Base-by-base conservation (phyloP, 2,329 filamentous ascomycete species). In the Venturia oleaginea region DNA sequence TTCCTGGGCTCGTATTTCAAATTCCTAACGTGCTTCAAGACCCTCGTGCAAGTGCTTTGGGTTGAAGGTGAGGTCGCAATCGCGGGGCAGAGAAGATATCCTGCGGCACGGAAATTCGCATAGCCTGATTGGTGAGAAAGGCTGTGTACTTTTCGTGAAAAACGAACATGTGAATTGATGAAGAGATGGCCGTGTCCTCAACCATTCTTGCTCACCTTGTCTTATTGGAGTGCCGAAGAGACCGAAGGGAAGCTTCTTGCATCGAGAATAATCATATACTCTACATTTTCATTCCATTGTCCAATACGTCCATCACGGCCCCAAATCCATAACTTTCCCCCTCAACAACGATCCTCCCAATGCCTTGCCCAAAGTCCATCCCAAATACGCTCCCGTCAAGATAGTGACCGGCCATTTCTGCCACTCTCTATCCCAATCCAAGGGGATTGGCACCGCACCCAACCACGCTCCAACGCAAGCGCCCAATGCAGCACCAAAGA, bases 401-500 rank as follows among this genome's bases (percentile, higher is more conserved):
- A 99, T 89, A 0, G 94, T 99, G 59, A 97, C 88, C 0, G 94
- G 94, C 90, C 93, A 99, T 75, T 88, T 90, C 83, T 99, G 94
- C 94, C 94, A 99, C 70, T 96, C 92, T n/a, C 94, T 86, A 75
- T 99, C 94, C 93, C 93, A 97, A 75, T 99, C 94, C 69, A 99
- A 79, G 1, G 94, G 94, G 70, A 99, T 97, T 0, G 95, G 94
- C 63, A 97, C 86, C 8, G 94, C 94, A 3, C 94, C 94, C 51
- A 96, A 78, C 94, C 94, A 97, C 48, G 91, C 91, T 6, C 94
- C 94, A 1, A 93, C 71, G 32, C 88, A 79, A 0, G 86, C 86
- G 5, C 94, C 94, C n/a, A 92, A 75, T 11, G 91, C 81, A 1
- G 86, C 91, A 2, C 92, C 93, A 77, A 91, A 94, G 0, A 90